Conservation (phyloP, 768 basidiomycete genomes). For the Dioszegia crocea region DNA sequence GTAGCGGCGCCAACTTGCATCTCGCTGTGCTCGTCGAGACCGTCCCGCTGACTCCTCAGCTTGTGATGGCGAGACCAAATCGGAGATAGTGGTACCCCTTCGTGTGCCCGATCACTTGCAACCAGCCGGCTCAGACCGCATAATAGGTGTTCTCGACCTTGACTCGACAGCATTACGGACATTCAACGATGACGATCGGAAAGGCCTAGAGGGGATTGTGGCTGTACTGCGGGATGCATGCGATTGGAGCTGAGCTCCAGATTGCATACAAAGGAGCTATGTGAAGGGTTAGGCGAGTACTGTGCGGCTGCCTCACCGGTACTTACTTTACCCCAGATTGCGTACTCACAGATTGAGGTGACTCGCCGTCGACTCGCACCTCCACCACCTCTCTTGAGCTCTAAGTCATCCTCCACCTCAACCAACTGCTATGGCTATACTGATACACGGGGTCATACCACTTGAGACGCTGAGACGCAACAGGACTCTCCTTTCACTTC, state of each 20-base stretch:
- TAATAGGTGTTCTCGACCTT: conserved; percentile 65
- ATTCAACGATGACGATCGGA: conserved; percentile 71
- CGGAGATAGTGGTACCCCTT: conserved; percentile 84
- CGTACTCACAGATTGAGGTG: no score
- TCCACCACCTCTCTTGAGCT: no score
- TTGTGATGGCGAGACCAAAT: conserved; percentile 83
- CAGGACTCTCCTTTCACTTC: no score
- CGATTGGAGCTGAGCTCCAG: conserved; percentile 20
- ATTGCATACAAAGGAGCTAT: background rate
- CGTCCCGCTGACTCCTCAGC: conserved; percentile 45
- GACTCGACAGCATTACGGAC: conserved; percentile 70
- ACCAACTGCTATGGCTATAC: no score
- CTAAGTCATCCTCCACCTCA: no score
- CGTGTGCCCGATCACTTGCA: conserved; percentile 10
- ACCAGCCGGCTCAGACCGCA: conserved; percentile 23
- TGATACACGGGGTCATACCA: no score
- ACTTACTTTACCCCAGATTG: no score
- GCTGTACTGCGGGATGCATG: conserved; percentile 56
- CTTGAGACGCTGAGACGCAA: no score
- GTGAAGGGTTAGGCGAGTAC: background rate
- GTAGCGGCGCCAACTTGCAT: no score
- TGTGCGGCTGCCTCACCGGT: no score
- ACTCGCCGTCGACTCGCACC: no score
- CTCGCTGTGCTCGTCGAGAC: no score
- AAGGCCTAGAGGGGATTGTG: conserved; percentile 71